Percentiles rank a stretch among this genome's conserved stretches.
Evolutionary conservation across 805 yeast species (phyloP).

Genomic region (Kazachstania taianensis): DNA sequence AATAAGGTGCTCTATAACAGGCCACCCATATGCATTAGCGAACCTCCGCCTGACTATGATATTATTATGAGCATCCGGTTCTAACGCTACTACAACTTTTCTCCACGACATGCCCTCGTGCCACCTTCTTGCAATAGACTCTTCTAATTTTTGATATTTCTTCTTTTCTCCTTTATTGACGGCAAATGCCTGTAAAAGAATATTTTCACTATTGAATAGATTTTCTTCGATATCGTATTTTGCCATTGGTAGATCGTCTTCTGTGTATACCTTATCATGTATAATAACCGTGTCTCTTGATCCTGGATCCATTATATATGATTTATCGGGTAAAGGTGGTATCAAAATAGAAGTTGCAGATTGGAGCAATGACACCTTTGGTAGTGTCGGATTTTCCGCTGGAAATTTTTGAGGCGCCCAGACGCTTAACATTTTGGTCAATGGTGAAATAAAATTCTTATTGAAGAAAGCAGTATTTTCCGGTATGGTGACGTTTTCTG

Average conservation of each 20-base stretch:
- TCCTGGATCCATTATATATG: conserved; percentile 54
- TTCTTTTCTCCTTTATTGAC: conserved; percentile 37
- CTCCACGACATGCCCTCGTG: conserved; percentile 82
- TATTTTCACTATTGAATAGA: conserved; percentile 15
- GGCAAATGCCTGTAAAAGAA: conserved; percentile 29
- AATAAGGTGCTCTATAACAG: conserved; percentile 56
- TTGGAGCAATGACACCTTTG: conserved; percentile 58
- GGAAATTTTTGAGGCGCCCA: conserved; percentile 28
- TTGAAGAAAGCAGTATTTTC: conserved; percentile 16
- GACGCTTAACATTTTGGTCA: conserved; percentile 36
- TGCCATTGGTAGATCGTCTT: conserved; percentile 36
- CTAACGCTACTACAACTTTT: conserved; percentile 73
- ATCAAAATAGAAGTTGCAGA: conserved; percentile 57
- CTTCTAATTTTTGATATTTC: conserved; percentile 66
- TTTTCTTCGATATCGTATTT: conserved; percentile 7
- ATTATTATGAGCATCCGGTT: conserved; percentile 93
- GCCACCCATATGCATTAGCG: conserved; percentile 85
- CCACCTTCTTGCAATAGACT: conserved; percentile 81
- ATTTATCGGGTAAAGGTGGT: conserved; percentile 59
- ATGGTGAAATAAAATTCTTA: conserved; percentile 30
- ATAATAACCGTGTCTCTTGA: conserved; percentile 48
- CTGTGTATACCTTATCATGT: conserved; percentile 58
- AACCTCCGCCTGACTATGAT: conserved; percentile 80
- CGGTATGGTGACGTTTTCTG: conserved; percentile 5
- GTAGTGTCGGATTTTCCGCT: conserved; percentile 31